A percentile compares a stretch with the other conserved stretches of the same genome.
phyloP scores from a whole-genome alignment of 331 rosid species.

The Prunus yedoensis region DNA sequence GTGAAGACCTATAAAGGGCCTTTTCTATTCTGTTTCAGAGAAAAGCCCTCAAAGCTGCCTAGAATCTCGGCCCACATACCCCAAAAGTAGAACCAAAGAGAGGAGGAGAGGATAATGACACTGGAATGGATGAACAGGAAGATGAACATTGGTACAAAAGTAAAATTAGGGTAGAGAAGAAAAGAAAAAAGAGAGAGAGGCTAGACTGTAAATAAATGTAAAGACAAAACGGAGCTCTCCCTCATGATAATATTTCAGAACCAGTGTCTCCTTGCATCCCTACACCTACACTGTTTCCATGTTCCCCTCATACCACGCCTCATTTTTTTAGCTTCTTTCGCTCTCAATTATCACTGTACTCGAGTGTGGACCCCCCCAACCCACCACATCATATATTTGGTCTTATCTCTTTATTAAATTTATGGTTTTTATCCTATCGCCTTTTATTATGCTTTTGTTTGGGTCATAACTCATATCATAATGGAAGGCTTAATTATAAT shows the following conservation, averaged over 20 bases:
- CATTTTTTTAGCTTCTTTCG: conserved; percentile 5
- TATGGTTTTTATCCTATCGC: not conserved
- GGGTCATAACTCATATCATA: not conserved
- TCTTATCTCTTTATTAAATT: not conserved
- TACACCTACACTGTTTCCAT: conserved; percentile 38
- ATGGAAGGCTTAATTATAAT: not conserved
- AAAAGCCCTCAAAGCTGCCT: conserved; percentile 28
- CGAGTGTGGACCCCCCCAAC: conserved; percentile 15
- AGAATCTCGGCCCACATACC: conserved; percentile 23
- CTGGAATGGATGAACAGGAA: too few relatives aligned
- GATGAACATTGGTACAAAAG: too few relatives aligned
- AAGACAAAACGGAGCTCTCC: conserved; percentile 31
- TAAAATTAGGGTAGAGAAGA: not conserved
- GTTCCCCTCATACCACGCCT: conserved; percentile 50
- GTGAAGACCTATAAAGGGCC: conserved; percentile 9
- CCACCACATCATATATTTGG: not conserved
- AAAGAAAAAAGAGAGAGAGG: not conserved
- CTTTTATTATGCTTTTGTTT: not conserved
- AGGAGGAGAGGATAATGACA: too few relatives aligned
- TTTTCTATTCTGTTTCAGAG: not conserved
- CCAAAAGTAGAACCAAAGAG: not conserved
- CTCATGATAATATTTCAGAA: conserved; percentile 29
- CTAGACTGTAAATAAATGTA: too few relatives aligned
- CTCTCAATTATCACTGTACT: conserved; percentile 23
- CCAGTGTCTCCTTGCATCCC: conserved; percentile 44